Percentiles rank a stretch among this genome's conserved stretches.
Conservation (phyloP, 257 asterid species). For the Solanum pinnatisectum region DNA sequence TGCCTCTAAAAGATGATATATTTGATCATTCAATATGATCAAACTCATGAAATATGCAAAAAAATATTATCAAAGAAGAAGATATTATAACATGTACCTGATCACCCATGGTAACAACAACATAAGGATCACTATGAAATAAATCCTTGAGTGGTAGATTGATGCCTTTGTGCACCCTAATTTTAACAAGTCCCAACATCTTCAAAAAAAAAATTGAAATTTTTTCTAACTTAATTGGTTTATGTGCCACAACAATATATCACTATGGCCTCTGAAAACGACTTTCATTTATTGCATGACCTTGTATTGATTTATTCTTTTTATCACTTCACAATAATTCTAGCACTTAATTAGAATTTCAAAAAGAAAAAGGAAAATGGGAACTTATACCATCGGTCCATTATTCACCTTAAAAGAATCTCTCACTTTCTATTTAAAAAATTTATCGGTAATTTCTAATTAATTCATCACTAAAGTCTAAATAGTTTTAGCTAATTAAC, state of each 20-base stretch:
- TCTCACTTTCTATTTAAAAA: background rate
- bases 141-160: slow-evolving; percentile 75
- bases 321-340: background rate
- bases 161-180: slow-evolving; percentile 52
- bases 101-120: slow-evolving; percentile 42
- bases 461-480: too few species aligned
- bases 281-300: background rate
- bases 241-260: background rate
- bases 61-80: background rate
- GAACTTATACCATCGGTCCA: background rate
- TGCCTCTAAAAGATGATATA: background rate
- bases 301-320: background rate
- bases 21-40: background rate
- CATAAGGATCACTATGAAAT: slow-evolving; percentile 72
- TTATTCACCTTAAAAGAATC: background rate
- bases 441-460: background rate
- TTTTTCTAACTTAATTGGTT: background rate
- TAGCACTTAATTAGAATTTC: background rate
- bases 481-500: too few species aligned
- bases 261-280: background rate
- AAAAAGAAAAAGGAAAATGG: background rate
- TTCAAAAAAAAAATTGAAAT: slow-evolving; percentile 7
- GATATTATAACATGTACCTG: slow-evolving; percentile 26
- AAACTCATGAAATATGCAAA: background rate
- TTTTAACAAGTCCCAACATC: slow-evolving; percentile 44